Evolutionary conservation across 768 basidiomycete genomes (phyloP).

Genomic region (Lactarius psammicola): DNA sequence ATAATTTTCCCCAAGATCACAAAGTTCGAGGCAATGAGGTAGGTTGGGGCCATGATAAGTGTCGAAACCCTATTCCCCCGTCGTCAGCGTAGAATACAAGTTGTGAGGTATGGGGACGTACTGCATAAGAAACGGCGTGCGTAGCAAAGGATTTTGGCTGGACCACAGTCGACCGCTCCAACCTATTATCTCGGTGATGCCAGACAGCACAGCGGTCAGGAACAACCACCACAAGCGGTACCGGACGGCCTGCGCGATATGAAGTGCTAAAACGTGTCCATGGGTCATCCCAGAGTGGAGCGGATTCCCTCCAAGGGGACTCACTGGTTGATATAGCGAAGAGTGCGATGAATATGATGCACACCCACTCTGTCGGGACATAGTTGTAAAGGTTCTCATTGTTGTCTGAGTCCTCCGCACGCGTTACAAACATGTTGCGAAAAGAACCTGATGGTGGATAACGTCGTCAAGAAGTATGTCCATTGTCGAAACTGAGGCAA

Average conservation of each 20-base stretch:
- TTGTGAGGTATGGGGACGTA: slow-evolving; percentile 22
- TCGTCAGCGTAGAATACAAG: neutral
- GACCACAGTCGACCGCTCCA: slow-evolving; percentile 42
- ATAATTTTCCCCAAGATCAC: slow-evolving; percentile 29
- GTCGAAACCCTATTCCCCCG: slow-evolving; percentile 32
- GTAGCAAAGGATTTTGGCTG: slow-evolving; percentile 29
- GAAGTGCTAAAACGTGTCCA: slow-evolving; percentile 26
- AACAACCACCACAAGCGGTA: slow-evolving; percentile 40
- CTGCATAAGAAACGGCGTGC: slow-evolving; percentile 44
- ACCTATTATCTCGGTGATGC: slow-evolving; percentile 39
- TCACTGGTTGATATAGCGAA: slow-evolving; percentile 10
- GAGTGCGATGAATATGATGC: slow-evolving; percentile 7
- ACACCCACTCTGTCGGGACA: slow-evolving; percentile 22
- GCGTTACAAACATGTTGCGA: neutral
- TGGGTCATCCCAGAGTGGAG: neutral
- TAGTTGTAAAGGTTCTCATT: slow-evolving; percentile 9
- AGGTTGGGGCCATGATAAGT: slow-evolving; percentile 35
- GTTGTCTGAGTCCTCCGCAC: neutral
- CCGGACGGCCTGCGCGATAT: slow-evolving; percentile 33
- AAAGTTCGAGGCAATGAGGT: slow-evolving; percentile 28
- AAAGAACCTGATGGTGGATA: neutral
- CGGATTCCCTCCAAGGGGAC: neutral
- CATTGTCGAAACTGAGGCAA: neutral
- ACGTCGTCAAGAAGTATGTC: neutral
- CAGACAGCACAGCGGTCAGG: slow-evolving; percentile 36